Conservation (phyloP, 2,329 filamentous ascomycete species). For the Stemphylium beticola region DNA sequence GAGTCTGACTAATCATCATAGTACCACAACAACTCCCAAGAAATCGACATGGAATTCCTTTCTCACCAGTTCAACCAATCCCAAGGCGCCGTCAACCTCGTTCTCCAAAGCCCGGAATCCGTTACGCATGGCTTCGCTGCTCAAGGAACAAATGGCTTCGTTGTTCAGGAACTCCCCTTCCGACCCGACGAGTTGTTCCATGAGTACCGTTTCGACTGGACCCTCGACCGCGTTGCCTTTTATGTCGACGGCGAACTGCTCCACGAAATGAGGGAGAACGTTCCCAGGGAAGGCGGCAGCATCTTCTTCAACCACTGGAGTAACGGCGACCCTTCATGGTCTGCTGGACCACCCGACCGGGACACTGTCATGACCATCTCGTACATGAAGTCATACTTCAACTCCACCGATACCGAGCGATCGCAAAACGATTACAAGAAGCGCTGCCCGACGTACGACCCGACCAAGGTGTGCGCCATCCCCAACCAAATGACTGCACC, state of each 20-base stretch:
- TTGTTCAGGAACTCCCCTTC: conserved; percentile 67
- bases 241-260: conserved; percentile 69
- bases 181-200: conserved; percentile 70
- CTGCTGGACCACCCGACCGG: conserved; percentile 68
- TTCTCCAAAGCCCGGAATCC: conserved; percentile 72
- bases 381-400: conserved; percentile 82
- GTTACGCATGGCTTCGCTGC: conserved; percentile 67
- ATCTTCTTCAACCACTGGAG: conserved; percentile 78
- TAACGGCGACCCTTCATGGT: conserved; percentile 76
- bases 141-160: conserved; percentile 63
- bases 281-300: conserved; percentile 68
- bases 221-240: conserved; percentile 67
- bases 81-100: conserved; percentile 71
- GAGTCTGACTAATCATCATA: conserved; percentile 42
- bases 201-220: conserved; percentile 81
- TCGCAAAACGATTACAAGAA: conserved; percentile 39
- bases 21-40: conserved; percentile 80
- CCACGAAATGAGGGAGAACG: conserved; percentile 60
- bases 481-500: conserved; percentile 41
- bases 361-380: conserved; percentile 69
- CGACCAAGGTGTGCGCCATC: conserved; percentile 42
- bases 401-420: conserved; percentile 60
- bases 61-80: conserved; percentile 67
- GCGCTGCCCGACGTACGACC: conserved; percentile 39
- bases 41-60: conserved; percentile 82